A percentile compares a stretch with the other conserved stretches of the same genome.
Evolutionary conservation across 768 basidiomycete species (phyloP).

Genomic region (Leccinum disarticulatum): DNA sequence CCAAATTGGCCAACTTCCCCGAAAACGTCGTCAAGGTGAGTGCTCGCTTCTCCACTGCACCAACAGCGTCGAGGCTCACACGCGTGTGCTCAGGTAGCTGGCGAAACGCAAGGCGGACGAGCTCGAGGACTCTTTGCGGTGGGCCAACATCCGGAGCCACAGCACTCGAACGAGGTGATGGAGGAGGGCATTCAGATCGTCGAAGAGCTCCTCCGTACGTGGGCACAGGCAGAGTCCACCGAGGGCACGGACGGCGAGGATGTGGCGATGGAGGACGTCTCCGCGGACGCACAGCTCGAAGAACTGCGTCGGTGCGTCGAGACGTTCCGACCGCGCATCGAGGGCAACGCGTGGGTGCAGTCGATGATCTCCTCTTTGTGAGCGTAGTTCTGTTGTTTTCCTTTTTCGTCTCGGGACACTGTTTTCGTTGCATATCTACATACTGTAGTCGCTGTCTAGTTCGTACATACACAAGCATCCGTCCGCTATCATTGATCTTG

Average conservation of each 20-base stretch:
- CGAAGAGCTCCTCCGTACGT: conserved; percentile 71
- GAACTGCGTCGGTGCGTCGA: conserved; percentile 62
- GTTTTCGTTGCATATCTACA: not conserved
- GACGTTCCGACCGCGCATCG: conserved; percentile 65
- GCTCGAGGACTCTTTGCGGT: conserved; percentile 80
- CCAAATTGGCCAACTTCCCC: conserved; percentile 96
- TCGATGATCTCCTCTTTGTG: conserved; percentile 49
- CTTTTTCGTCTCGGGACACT: conserved; percentile 3
- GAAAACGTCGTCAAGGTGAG: conserved; percentile 86
- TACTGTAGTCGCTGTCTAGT: conserved; percentile 12
- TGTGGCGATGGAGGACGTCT: conserved; percentile 52
- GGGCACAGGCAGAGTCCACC: conserved; percentile 50
- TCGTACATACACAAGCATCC: conserved; percentile 8
- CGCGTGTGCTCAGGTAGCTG: conserved; percentile 49
- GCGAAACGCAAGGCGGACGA: conserved; percentile 93
- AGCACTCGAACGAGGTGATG: conserved; percentile 56
- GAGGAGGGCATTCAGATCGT: conserved; percentile 82
- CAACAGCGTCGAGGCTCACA: not conserved
- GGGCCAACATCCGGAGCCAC: conserved; percentile 36
- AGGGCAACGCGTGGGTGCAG: conserved; percentile 77
- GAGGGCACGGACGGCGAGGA: conserved; percentile 41
- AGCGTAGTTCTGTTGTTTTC: not conserved
- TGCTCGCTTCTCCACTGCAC: not conserved
- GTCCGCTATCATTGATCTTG: conserved; percentile 7
- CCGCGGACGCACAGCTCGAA: conserved; percentile 37